Percentiles rank a stretch among this genome's conserved stretches.
Evolutionary conservation across 2,329 filamentous ascomycete species (phyloP).

Genomic region (Calonectria henricotiae): DNA sequence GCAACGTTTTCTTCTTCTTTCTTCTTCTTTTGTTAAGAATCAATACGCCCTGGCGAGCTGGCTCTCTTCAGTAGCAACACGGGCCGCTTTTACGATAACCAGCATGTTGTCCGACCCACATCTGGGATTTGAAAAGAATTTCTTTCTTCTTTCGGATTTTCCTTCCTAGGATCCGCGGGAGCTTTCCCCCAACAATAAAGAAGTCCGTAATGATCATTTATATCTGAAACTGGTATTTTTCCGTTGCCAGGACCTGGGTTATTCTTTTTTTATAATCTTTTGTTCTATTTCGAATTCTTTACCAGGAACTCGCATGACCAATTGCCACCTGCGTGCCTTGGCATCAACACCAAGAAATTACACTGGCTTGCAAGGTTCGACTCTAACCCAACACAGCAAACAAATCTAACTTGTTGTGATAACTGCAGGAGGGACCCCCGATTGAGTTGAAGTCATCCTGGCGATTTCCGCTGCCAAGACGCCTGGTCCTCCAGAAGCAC

Average conservation of each 20-base stretch:
- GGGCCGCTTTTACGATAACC: neutral
- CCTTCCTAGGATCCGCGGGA: neutral
- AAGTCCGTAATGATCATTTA: neutral
- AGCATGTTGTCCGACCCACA: neutral
- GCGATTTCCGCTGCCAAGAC: conserved; percentile 20
- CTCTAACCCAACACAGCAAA: conserved; percentile 7
- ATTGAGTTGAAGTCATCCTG: conserved; percentile 15
- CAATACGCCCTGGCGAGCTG: neutral
- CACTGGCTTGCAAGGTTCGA: conserved; percentile 1
- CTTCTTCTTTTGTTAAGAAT: too few species aligned
- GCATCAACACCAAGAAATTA: conserved; percentile 17
- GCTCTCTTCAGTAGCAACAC: conserved; percentile 3
- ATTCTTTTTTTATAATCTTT: neutral
- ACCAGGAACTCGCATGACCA: conserved; percentile 2
- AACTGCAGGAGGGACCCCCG: conserved; percentile 1
- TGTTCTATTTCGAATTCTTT: neutral
- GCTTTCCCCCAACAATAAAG: conserved; percentile 2
- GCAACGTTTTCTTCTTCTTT: too few species aligned
- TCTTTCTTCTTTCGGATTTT: neutral
- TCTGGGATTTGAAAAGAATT: conserved; percentile 15
- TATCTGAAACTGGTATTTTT: conserved; percentile 15
- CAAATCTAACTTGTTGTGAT: conserved; percentile 14
- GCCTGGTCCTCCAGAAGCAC: conserved; percentile 13
- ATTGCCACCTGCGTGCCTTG: neutral
- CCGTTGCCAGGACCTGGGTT: neutral